Evolutionary conservation across 768 basidiomycete genomes (phyloP).

Genomic region (Serendipita sp.): DNA sequence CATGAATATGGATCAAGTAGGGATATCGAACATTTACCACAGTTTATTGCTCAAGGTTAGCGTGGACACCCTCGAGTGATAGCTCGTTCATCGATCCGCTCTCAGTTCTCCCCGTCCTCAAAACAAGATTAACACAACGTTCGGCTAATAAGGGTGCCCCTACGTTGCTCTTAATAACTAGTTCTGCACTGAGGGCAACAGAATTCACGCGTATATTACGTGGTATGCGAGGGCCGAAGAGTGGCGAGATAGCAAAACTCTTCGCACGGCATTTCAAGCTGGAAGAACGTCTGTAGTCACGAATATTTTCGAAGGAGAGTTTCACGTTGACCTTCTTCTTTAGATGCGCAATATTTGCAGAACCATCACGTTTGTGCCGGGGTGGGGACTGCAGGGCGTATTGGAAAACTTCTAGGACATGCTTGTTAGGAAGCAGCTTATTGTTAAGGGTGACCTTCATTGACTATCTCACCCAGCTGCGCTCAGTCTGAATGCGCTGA

Average conservation of each 20-base stretch:
- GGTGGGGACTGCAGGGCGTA: slow-evolving; percentile 79
- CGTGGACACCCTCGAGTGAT: neutral
- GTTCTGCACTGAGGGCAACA: slow-evolving; percentile 83
- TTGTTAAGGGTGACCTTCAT: neutral
- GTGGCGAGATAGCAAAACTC: slow-evolving; percentile 84
- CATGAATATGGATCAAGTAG: slow-evolving; percentile 53
- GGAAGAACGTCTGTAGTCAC: slow-evolving; percentile 39
- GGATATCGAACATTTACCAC: slow-evolving; percentile 49
- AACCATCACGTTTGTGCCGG: slow-evolving; percentile 78
- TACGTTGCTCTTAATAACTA: slow-evolving; percentile 66
- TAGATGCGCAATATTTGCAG: slow-evolving; percentile 47
- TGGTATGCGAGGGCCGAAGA: slow-evolving; percentile 58
- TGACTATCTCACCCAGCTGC: slow-evolving; percentile 33
- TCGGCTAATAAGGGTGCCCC: slow-evolving; percentile 73
- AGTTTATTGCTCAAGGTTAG: slow-evolving; percentile 63
- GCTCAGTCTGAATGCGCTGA: slow-evolving; percentile 51
- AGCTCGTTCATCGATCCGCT: neutral
- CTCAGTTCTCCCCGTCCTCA: slow-evolving; percentile 49
- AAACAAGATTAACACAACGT: slow-evolving; percentile 52
- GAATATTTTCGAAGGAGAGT: neutral
- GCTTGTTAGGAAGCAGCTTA: slow-evolving; percentile 15
- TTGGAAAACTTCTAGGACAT: slow-evolving; percentile 55
- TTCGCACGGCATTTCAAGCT: slow-evolving; percentile 93
- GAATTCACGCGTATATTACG: slow-evolving; percentile 66
- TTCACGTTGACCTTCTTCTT: neutral